phyloP scores from a whole-genome alignment of 2,329 filamentous ascomycete species.

The Epichloe gansuensis region DNA sequence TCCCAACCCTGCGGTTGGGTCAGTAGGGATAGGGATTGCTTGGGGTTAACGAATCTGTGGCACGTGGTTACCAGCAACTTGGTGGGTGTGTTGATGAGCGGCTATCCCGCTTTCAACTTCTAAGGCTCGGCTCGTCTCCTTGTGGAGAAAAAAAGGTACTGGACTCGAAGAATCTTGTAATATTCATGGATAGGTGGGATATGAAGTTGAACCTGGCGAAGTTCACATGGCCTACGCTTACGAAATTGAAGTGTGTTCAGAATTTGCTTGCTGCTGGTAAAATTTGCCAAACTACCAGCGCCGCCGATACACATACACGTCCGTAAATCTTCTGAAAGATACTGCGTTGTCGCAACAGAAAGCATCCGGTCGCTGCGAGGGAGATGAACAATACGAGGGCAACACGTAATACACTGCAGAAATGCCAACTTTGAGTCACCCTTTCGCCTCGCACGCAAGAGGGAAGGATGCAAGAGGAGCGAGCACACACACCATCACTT shows the following conservation, averaged over 20 bases:
- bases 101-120: neutral
- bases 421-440: neutral
- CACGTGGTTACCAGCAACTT: neutral
- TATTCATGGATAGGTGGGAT: neutral
- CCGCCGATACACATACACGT: too few relatives aligned
- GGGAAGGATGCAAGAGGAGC: neutral
- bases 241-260: too few relatives aligned
- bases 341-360: too few relatives aligned
- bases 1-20: neutral
- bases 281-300: too few relatives aligned
- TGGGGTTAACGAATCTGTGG: neutral
- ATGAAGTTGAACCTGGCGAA: too few relatives aligned
- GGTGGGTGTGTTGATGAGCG: neutral
- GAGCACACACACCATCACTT: neutral
- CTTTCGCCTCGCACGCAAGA: neutral
- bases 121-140: neutral
- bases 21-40: neutral
- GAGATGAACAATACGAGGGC: neutral
- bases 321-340: too few relatives aligned
- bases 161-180: neutral
- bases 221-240: too few relatives aligned
- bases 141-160: neutral
- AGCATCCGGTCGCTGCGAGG: neutral
- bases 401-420: neutral
- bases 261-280: too few relatives aligned